Conservation (phyloP, 2,329 filamentous ascomycete species). For the Tolypocladium capitatum region DNA sequence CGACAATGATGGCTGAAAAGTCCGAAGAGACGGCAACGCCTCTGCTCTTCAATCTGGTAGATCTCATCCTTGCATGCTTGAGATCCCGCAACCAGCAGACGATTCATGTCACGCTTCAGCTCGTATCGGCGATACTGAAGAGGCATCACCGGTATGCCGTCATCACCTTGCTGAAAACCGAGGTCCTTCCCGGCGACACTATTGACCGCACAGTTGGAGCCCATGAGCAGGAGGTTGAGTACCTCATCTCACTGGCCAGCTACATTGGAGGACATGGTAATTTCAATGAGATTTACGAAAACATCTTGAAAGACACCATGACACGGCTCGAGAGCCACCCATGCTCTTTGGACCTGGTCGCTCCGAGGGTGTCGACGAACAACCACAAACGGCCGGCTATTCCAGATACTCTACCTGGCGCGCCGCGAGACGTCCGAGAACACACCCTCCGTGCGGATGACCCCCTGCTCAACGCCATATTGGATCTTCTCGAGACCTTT, state of each 20-base stretch:
- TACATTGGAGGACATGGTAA: slow-evolving; percentile 54
- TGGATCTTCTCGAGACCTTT: slow-evolving; percentile 64
- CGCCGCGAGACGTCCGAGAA: slow-evolving; percentile 44
- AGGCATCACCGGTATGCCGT: slow-evolving; percentile 81
- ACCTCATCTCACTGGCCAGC: slow-evolving; percentile 55
- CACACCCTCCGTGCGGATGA: slow-evolving; percentile 52
- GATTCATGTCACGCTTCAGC: slow-evolving; percentile 73
- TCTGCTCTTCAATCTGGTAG: slow-evolving; percentile 81
- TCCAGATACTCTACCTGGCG: slow-evolving; percentile 43
- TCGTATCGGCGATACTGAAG: slow-evolving; percentile 74
- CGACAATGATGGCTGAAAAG: slow-evolving; percentile 64
- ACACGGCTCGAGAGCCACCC: slow-evolving; percentile 57
- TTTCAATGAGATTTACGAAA: slow-evolving; percentile 61
- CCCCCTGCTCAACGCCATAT: slow-evolving; percentile 49
- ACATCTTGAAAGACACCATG: slow-evolving; percentile 58
- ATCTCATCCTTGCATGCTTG: slow-evolving; percentile 76
- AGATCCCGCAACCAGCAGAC: slow-evolving; percentile 79
- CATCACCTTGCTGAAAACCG: slow-evolving; percentile 59
- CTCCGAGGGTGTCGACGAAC: slow-evolving; percentile 42
- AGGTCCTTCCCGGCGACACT: slow-evolving; percentile 38
- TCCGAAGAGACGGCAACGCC: slow-evolving; percentile 65
- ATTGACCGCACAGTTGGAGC: slow-evolving; percentile 56
- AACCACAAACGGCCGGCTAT: slow-evolving; percentile 43
- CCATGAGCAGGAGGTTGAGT: slow-evolving; percentile 62
- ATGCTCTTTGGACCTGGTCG: slow-evolving; percentile 57